Conservation (phyloP, 129 eudicot species). For the Ambrosia trifida region DNA sequence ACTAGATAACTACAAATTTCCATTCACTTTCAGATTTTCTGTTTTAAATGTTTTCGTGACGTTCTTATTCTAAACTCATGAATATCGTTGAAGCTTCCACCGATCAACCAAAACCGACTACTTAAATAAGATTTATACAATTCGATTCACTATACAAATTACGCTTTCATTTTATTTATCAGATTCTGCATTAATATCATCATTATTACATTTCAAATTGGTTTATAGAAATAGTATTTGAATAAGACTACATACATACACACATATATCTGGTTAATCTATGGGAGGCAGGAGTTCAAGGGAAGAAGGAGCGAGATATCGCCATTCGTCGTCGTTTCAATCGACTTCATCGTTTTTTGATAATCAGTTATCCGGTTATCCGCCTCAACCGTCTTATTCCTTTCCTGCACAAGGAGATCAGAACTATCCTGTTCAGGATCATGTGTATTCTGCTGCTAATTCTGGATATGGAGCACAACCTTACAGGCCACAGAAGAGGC, state of each 20-base stretch:
- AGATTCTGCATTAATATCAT: conserved; percentile 6
- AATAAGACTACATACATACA: neutral
- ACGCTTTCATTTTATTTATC: neutral
- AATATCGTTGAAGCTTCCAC: conserved; percentile 26
- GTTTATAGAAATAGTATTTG: neutral
- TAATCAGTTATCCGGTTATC: conserved; percentile 36
- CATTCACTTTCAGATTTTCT: conserved; percentile 7
- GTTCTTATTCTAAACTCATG: neutral
- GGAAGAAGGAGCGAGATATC: conserved; percentile 43
- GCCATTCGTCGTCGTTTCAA: conserved; percentile 45
- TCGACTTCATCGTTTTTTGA: conserved; percentile 49
- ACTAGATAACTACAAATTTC: conserved; percentile 13
- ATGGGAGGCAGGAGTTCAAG: conserved; percentile 77
- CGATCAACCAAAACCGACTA: neutral
- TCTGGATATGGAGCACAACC: conserved; percentile 31
- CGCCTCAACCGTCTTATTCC: conserved; percentile 37
- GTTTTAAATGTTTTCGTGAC: neutral
- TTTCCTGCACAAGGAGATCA: conserved; percentile 35
- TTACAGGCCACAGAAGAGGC: conserved; percentile 54
- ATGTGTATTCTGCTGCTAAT: conserved; percentile 32
- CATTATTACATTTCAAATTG: neutral
- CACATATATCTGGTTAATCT: conserved; percentile 5
- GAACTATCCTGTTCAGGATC: conserved; percentile 43
- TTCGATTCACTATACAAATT: conserved; percentile 5
- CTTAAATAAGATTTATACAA: neutral